Evolutionary conservation across 805 yeast species (phyloP), one percentile per base, ranked within the genome.

Genomic region (Zygoascus bituminiphila): DNA sequence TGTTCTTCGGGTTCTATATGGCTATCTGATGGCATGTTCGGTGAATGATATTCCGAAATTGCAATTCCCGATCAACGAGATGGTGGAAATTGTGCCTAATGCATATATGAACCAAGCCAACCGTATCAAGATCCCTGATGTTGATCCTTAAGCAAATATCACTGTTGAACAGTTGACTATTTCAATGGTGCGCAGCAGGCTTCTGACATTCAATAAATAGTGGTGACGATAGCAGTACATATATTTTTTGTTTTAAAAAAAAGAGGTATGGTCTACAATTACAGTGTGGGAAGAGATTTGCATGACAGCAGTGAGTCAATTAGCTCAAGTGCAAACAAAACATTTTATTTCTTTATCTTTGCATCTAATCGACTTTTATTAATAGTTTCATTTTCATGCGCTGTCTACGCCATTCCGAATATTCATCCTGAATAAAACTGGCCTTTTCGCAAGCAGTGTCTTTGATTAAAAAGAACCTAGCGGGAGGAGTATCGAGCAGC

Each of bases 11-110:
- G 96, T 93, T 4, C 75, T 93, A 46, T 93, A 88, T 60, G 98
- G 98, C 2, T 93, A 93, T 66, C 72, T 91, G 58, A 87, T 93
- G 96, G 93, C 96, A 5, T 82, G 87, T 55, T 78, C 91, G 2
- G 85, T 93, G 57, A 74, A 74, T 52, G 97, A 89, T 57, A 88
- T 93, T 50, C 97, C 98, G 5, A 69, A 71, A 36, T 70, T 91
- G 46, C 71, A 77, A 52, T 89, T 93, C 66, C 81, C 91, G 35
- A 78, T 86, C 49, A 78, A 85, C 62, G 93, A 88, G 59, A 75
- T 93, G 46, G 85, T 89, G 52, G 95, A 91, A 66, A 81, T 93
- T 33, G 77, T 84, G 38, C 89, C 88, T 63, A 83, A 84, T 53
- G 95, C 96, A 0, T 88, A 88, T 64, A 42, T 55, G 23, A 58